Evolutionary conservation across 2,329 filamentous ascomycete genomes (phyloP).

Genomic region (Endoconidiophora laricicola): DNA sequence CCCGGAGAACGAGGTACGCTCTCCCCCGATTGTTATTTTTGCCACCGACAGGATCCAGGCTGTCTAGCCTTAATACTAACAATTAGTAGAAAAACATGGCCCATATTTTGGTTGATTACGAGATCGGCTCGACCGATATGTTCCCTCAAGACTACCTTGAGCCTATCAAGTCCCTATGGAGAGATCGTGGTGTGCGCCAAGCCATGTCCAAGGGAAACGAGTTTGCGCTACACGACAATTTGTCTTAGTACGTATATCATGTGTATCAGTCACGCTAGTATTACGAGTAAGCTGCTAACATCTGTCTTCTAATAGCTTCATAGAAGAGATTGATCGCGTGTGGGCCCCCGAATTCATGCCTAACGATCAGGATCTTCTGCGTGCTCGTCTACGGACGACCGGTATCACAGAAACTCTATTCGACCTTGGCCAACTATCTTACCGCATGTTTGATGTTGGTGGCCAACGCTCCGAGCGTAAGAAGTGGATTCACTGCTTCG

Average conservation of each 20-base stretch:
- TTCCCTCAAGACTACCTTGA: constrained; percentile 63
- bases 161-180: constrained; percentile 74
- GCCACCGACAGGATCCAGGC: background rate
- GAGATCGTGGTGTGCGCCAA: constrained; percentile 63
- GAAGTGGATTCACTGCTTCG: constrained; percentile 96
- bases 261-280: background rate
- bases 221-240: constrained; percentile 88
- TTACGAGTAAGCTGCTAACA: background rate
- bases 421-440: constrained; percentile 78
- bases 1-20: constrained; percentile 55
- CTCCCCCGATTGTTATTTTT: background rate
- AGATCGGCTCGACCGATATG: constrained; percentile 66
- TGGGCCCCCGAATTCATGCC: constrained; percentile 69
- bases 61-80: constrained; percentile 16
- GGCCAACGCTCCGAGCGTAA: constrained; percentile 85
- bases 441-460: constrained; percentile 93
- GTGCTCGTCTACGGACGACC: constrained; percentile 77
- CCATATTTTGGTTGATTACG: constrained; percentile 60
- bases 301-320: constrained; percentile 45
- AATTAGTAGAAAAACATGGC: constrained; percentile 55
- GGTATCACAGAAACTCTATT: constrained; percentile 94
- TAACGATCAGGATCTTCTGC: constrained; percentile 84
- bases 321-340: constrained; percentile 58
- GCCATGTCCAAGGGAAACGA: constrained; percentile 92
- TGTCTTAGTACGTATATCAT: constrained; percentile 60